These are phyloP conservation scores for Paulownia fortunei DNA, from an alignment of 257 asterid genomes.

Conservation along the genomic window DNA sequence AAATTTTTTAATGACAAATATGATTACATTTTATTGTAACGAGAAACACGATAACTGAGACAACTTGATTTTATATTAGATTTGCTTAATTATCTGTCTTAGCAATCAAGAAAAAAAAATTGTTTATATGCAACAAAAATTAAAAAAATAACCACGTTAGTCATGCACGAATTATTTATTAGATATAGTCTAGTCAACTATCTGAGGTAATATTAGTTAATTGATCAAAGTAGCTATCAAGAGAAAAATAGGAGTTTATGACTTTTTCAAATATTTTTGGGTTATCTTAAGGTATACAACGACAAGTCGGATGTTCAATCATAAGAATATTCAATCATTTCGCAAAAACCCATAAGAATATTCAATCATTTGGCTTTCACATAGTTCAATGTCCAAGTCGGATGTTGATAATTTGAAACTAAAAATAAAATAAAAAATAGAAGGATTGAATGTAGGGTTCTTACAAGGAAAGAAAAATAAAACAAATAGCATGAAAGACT, in stretches of 20 bases:
- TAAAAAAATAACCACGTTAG: constrained; percentile 19
- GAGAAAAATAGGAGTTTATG: constrained; percentile 1
- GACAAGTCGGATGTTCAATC: not conserved
- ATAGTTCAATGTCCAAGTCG: no score
- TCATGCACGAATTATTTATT: not conserved
- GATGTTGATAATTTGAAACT: no score
- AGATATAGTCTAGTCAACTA: not conserved
- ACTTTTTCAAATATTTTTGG: constrained; percentile 15
- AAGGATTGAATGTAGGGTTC: no score
- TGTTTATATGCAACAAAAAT: not conserved
- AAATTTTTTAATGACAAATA: not conserved
- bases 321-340: constrained; percentile 16
- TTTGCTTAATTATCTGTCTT: not conserved
- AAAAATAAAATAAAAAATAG: no score
- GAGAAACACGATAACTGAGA: no score
- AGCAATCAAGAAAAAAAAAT: not conserved
- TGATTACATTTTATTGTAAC: not conserved
- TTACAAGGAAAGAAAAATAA: no score
- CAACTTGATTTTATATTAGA: constrained; percentile 13
- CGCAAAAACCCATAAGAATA: not conserved
- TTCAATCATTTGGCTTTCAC: not conserved
- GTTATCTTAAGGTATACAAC: not conserved
- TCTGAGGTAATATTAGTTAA: not conserved
- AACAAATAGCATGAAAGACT: no score
- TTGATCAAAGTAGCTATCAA: constrained; percentile 14